Evolutionary conservation across 306 rosid species (phyloP).

Genomic region (Astragalus glycyphyllos): DNA sequence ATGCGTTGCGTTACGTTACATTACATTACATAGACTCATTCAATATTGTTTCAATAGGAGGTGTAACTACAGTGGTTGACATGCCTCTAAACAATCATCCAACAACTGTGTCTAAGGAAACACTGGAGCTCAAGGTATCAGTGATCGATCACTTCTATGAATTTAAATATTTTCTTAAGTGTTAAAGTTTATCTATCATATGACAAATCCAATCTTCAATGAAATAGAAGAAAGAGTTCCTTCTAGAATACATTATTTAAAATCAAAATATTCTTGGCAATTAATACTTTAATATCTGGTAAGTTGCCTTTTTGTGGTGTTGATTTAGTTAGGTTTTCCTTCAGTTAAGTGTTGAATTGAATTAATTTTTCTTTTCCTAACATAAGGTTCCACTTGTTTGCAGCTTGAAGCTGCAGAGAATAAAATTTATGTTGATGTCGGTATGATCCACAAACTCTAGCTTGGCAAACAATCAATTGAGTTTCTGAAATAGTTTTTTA

Average conservation of each 20-base stretch:
- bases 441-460: slow-evolving; percentile 54
- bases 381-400: slow-evolving; percentile 32
- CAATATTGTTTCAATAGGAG: slow-evolving; percentile 62
- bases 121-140: slow-evolving; percentile 78
- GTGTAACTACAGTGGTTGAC: slow-evolving; percentile 90
- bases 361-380: slow-evolving; percentile 33
- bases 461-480: slow-evolving; percentile 23
- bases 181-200: slow-evolving; percentile 6
- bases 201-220: slow-evolving; percentile 20
- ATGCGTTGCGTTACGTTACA: slow-evolving; percentile 20
- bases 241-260: slow-evolving; percentile 6
- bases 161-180: slow-evolving; percentile 1
- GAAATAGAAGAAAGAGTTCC: slow-evolving; percentile 14
- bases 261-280: background rate
- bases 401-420: slow-evolving; percentile 76
- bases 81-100: slow-evolving; percentile 95
- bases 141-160: slow-evolving; percentile 12
- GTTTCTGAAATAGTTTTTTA: slow-evolving; percentile 30
- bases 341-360: slow-evolving; percentile 6
- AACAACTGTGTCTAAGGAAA: slow-evolving; percentile 80
- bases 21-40: slow-evolving; percentile 42
- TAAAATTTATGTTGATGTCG: slow-evolving; percentile 83
- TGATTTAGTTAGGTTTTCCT: slow-evolving; percentile 10
- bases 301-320: slow-evolving; percentile 29
- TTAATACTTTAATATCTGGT: slow-evolving; percentile 15